Base-by-base conservation (phyloP, 192 early-diverging fungal genomes). In the Chytriomyces hyalinus region DNA sequence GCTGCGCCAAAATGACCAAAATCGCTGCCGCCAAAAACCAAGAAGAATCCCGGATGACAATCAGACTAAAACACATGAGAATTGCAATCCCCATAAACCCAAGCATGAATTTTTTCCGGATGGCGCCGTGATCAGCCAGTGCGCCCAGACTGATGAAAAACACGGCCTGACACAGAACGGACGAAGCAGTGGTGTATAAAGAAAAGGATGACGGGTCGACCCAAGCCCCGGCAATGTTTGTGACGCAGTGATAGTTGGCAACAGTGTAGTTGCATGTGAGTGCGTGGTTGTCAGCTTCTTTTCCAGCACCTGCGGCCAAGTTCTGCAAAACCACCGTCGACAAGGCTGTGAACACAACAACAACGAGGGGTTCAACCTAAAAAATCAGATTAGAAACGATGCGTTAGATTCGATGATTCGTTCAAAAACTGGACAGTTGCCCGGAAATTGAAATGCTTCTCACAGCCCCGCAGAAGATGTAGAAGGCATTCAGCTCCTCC, bases 121-220 rank as follows among this genome's bases (percentile, higher is more conserved):
- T 65, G 4, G 70, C 63, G 15, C 78, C 67, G 48, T 82, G 77
- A 60, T 82, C 81, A 9, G 81, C 81, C 2, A 82, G n/a, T 6
- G 81, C 77, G 10, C 81, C 81, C 3, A 78, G 68, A 76, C 59
- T 74, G 47, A 82, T 73, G 73, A 82, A 79, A 46, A 82, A 49
- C 26, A 82, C 10, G 26, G 75, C 71, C 63, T 82, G 81, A 20
- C 75, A 49, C 6, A 79, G 53, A 13, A 82, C 81, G 65, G 81
- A 82, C 5, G 74, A 45, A 10, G 67, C 67, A 63, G 77, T 79
- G 3, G 77, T 72, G 53, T 79, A 80, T 17, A 77, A 50, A 13
- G 67, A 63, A 44, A 78, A 80, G 28, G 36, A 26, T 6, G 79
- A 70, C 24, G 65, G 63, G 51, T 80, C 65, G 15, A 80, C 24